A percentile compares a stretch with the other conserved stretches of the same genome.
phyloP scores from a whole-genome alignment of 257 asterid species.

The Gynochthodes officinalis region DNA sequence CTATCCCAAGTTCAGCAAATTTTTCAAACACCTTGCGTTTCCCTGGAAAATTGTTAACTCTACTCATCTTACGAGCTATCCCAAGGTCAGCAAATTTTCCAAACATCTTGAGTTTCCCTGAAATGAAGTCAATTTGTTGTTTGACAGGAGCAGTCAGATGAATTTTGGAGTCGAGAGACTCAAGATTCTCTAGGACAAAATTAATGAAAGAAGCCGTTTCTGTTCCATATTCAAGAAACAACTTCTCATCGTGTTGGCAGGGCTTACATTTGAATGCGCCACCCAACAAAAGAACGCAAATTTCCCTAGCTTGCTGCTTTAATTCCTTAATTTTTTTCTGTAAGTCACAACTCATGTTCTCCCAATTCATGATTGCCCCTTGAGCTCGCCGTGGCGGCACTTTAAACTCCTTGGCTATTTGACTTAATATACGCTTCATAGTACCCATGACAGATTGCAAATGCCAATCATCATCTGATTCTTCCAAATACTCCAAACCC shows the following conservation, averaged over 20 bases:
- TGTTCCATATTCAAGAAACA: background rate
- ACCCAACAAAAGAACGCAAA: background rate
- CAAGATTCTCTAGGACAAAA: background rate
- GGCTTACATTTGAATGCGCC: background rate
- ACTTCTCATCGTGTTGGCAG: background rate
- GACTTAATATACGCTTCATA: background rate
- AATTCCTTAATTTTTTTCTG: background rate
- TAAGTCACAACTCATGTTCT: background rate
- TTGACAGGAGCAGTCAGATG: background rate
- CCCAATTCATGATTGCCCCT: background rate
- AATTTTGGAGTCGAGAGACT: background rate
- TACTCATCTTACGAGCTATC: too few relatives aligned
- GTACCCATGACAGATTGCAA: background rate
- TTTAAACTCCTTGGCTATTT: background rate
- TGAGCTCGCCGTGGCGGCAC: background rate
- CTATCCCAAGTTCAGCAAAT: background rate
- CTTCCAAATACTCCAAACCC: background rate
- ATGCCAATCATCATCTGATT: background rate
- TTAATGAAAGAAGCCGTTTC: background rate
- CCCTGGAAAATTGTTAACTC: too few relatives aligned
- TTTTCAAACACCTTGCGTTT: background rate
- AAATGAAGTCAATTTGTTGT: background rate
- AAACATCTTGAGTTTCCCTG: background rate
- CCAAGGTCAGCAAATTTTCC: too few relatives aligned
- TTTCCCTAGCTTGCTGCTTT: background rate